Evolutionary conservation across 352 stramenopile species (phyloP).

Genomic region (Saprolegnia parasitica): DNA sequence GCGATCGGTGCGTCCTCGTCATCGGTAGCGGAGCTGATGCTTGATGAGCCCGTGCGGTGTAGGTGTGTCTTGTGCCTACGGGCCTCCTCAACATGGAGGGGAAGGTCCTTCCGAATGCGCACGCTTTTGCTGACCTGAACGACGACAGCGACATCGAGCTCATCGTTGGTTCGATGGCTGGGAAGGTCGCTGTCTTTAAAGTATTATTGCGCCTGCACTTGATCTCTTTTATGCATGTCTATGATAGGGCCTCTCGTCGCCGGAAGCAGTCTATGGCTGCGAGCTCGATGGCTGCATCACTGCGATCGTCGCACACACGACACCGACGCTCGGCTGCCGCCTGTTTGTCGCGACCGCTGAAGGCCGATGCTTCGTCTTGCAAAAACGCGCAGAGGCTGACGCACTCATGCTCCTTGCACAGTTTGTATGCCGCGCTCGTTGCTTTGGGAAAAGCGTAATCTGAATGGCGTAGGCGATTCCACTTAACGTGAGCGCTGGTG

Average conservation of each 20-base stretch:
- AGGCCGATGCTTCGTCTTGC: conserved; percentile 60
- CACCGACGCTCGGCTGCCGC: neutral
- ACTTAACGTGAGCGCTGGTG: conserved; percentile 63
- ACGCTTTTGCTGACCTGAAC: conserved; percentile 58
- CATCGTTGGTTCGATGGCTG: conserved; percentile 57
- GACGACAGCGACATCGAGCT: conserved; percentile 59
- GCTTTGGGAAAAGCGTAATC: neutral
- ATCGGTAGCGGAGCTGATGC: neutral
- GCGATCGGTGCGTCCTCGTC: neutral
- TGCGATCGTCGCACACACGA: conserved; percentile 54
- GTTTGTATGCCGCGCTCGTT: conserved; percentile 54
- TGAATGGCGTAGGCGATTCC: conserved; percentile 42
- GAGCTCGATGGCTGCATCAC: conserved; percentile 66
- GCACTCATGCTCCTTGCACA: conserved; percentile 51
- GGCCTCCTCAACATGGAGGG: conserved; percentile 42
- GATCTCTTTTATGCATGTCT: neutral
- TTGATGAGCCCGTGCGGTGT: neutral
- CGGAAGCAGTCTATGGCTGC: conserved; percentile 28
- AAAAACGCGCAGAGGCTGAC: conserved; percentile 44
- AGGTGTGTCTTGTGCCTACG: conserved; percentile 23
- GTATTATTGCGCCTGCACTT: conserved; percentile 28
- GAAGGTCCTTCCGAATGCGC: conserved; percentile 66
- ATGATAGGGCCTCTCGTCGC: conserved; percentile 13
- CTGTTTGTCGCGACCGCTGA: conserved; percentile 68
- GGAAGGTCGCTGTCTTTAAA: conserved; percentile 69